A percentile compares a stretch with the other conserved stretches of the same genome.
Evolutionary conservation across 345 rosid species (phyloP).

Genomic region (Bruguiera gymnorhiza): DNA sequence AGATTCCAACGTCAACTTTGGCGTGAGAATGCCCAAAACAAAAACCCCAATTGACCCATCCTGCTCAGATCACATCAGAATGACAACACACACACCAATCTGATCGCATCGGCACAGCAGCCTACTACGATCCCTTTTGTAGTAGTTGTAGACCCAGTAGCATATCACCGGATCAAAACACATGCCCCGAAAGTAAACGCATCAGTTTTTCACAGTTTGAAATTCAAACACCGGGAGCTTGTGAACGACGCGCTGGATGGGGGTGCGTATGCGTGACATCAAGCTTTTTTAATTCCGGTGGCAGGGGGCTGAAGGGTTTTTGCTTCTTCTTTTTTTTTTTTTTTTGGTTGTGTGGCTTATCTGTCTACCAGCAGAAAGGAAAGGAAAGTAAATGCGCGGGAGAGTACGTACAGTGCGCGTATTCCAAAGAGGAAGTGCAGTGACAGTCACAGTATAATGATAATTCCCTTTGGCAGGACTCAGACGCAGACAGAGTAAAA

Average conservation of each 20-base stretch:
- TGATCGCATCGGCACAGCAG: no score
- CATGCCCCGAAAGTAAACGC: slow-evolving; percentile 9
- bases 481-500: neutral
- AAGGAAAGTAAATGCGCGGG: slow-evolving; percentile 16
- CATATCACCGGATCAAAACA: neutral
- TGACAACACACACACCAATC: no score
- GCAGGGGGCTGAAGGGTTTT: no score
- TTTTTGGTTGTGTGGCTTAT: no score
- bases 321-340: no score
- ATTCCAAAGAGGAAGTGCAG: slow-evolving; percentile 23
- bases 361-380: neutral
- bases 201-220: neutral
- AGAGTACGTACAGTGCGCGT: slow-evolving; percentile 15
- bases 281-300: no score
- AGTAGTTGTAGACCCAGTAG: neutral
- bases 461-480: slow-evolving; percentile 25
- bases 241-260: no score
- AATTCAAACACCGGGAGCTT: no score
- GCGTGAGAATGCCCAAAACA: neutral
- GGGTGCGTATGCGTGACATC: no score
- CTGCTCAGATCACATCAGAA: slow-evolving; percentile 6
- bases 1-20: no score
- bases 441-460: slow-evolving; percentile 17
- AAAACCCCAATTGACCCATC: neutral
- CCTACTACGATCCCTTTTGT: no score